Evolutionary conservation across 495 filamentous ascomycete genomes (phyloP), one percentile per base, ranked within the genome.

Genomic region (Neurospora sp.): DNA sequence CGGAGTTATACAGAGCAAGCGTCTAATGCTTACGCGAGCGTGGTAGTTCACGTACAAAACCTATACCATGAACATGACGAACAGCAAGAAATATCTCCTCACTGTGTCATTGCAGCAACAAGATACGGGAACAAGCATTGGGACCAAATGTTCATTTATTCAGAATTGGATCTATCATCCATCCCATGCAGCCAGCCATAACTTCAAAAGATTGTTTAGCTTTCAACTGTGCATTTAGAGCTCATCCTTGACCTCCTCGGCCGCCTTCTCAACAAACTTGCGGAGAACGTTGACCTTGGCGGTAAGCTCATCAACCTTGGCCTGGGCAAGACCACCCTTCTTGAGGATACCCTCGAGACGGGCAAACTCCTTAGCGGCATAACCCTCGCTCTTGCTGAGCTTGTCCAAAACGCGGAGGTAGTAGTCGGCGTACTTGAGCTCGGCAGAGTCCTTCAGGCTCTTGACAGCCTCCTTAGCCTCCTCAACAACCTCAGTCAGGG

Each of bases 331-430:
- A 71, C 91, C 91, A 73, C 94, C 92, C 89, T 97, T 97, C 79
- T 86, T 88, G 69, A 97, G 79, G 75, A 99, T 87, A 76, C 91
- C 90, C 76, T 92, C 85, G 75, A 99, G 83, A 69, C 96, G 89
- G 73, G 87, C 86, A 42, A 94, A 82, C 87, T 99, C 96, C 89
- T 97, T 98, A 75, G 87, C 84, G 35, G 89, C 93, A 78, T 94
- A 97, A 35, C 86, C 89, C 73, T 90, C 83, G 80, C 90, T 95
- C 82, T 91, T 84, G 79, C 82, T 82, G 47, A 97, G 81, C 89
- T 98, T 99, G 75, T 91, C 87, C 39, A 95, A 88, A 40, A 97
- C 96, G 78, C 92, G 92, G 79, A 96, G 83, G 80, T 99, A 99
- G 88, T 98, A 98, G 81, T 91, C 85, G n/a, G 92, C 93, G 80